Percentiles rank a stretch among this genome's conserved stretches.
Conservation (phyloP, 73 alveolate genomes). For the Symbiodinium natans region DNA sequence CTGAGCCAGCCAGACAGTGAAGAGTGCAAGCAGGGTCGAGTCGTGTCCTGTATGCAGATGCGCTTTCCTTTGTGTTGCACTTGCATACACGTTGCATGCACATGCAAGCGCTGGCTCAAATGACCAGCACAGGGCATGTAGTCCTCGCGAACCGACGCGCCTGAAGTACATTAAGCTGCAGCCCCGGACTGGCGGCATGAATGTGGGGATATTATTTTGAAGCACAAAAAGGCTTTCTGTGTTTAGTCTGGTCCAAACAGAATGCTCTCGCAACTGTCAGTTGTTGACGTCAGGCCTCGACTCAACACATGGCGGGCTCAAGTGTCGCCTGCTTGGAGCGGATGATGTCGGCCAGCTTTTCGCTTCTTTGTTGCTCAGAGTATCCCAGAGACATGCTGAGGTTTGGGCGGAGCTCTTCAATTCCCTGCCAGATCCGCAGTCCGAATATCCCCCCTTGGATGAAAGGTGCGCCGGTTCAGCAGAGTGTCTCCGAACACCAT, state of each 20-base stretch:
- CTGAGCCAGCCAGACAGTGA: background rate
- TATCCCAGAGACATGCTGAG: background rate
- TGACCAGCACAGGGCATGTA: background rate
- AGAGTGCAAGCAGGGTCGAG: background rate
- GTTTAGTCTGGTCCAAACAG: no score
- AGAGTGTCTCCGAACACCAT: no score
- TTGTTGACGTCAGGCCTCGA: background rate
- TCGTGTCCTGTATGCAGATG: background rate
- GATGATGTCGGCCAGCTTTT: no score
- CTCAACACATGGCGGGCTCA: background rate
- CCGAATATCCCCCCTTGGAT: slow-evolving; percentile 80
- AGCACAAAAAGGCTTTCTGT: background rate
- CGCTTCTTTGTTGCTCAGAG: no score
- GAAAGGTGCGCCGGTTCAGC: slow-evolving; percentile 37
- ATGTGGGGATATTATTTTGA: no score
- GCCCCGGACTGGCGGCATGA: background rate
- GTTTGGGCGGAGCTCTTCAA: slow-evolving; percentile 91
- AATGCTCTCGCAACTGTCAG: no score
- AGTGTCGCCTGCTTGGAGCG: background rate
- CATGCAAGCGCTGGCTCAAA: background rate
- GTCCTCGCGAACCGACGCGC: background rate
- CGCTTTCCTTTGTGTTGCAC: background rate
- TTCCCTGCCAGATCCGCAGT: slow-evolving; percentile 24
- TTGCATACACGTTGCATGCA: background rate
- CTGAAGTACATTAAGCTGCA: background rate